Base-by-base conservation (phyloP, 208 protist species). In the Zelonia costaricensis region DNA sequence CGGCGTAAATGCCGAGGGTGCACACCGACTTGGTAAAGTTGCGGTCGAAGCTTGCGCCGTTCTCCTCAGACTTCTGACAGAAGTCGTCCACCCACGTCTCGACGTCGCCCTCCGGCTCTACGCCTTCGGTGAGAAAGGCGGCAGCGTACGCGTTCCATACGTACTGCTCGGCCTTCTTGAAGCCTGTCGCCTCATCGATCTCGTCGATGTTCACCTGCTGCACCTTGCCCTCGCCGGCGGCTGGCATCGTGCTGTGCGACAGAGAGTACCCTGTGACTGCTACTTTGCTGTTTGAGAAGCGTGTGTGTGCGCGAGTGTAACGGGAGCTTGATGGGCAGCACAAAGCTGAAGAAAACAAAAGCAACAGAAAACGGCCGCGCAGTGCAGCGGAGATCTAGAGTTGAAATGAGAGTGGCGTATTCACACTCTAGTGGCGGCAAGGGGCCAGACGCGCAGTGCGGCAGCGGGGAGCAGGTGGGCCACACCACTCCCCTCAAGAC, bases 1-100 rank as follows among this genome's bases (percentile, higher is more conserved):
- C 91, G 43, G 91, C 87, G 53, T 94, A 96, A 28, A 96, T 93
- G 28, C 91, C 91, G 8, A 96, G 49, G 2, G 72, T 73, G 30
- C 83, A 91, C 1, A 94, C 78, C 0, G 79, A 88, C 40, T 86
- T 90, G 0, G 91, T 84, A 82, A 86, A 89, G 28, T 89, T 92
- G 3, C 75, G 76, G 44, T 91, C 78, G 28, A 91, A 86, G 3
- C 57, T 51, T 20, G 77, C 52, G 0, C 73, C 76, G 39, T 86
- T 84, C 7, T 78, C 76, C 55, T 88, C 88, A 33, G 80, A 77
- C 45, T 82, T 62, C 38, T 86, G 80, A 46, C 79, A 91, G 60
- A 91, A 94, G 10, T 74, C 74, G 60, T 94, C 91, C 0, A 79
- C 76, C 84, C 86, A 92, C 31, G 76, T 63, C 33, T 94, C 87